Evolutionary conservation across 495 filamentous ascomycete species (phyloP).

Genomic region (Lineolata rhizophorae): DNA sequence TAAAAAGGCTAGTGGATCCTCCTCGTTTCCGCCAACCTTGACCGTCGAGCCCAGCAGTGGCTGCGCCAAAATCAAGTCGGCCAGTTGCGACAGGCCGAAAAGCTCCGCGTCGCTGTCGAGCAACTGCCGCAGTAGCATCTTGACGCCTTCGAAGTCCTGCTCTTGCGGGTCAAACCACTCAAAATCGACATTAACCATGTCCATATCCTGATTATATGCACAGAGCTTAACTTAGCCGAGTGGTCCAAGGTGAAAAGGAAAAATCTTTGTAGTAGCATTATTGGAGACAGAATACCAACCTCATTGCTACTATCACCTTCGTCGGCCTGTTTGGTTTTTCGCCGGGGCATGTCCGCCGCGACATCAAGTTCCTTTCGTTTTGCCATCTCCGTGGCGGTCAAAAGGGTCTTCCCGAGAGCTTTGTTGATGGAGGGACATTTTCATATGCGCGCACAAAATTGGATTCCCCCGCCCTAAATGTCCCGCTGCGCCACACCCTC

Average conservation of each 20-base stretch:
- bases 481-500: too few species aligned
- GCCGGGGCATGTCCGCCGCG: too few species aligned
- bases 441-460: too few species aligned
- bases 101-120: slow-evolving; percentile 69
- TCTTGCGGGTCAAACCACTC: slow-evolving; percentile 94
- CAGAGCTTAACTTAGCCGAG: slow-evolving; percentile 1
- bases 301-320: too few species aligned
- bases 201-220: slow-evolving; percentile 44
- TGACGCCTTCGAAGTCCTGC: slow-evolving; percentile 87
- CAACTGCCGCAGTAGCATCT: slow-evolving; percentile 77
- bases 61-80: slow-evolving; percentile 77
- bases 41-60: slow-evolving; percentile 79
- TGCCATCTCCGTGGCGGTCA: too few species aligned
- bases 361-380: too few species aligned
- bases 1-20: slow-evolving; percentile 85
- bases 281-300: not conserved
- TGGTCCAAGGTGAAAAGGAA: too few species aligned
- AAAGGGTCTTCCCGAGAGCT: too few species aligned
- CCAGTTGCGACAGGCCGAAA: slow-evolving; percentile 67
- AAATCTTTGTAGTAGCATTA: too few species aligned
- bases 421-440: too few species aligned
- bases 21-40: slow-evolving; percentile 84
- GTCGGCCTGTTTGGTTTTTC: too few species aligned
- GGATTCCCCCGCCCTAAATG: too few species aligned
- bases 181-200: slow-evolving; percentile 90